phyloP scores from a whole-genome alignment of 306 rosid genomes.

The Herpetospermum pedunculosum region DNA sequence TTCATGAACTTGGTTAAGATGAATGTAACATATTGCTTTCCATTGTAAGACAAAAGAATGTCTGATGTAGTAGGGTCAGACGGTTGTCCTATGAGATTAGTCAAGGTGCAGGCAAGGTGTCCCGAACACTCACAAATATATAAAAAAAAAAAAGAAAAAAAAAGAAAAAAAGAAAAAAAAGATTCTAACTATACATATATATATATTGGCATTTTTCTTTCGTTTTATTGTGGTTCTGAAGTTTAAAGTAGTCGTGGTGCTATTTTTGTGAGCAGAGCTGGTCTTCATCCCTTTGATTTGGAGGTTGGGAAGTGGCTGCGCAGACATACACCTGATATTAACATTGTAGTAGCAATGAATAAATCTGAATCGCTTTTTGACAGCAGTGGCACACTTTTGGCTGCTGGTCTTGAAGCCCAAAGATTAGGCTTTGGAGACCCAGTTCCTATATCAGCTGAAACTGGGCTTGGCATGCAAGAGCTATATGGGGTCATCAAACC shows the following conservation, averaged over 20 bases:
- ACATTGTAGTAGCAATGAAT: conserved; percentile 67
- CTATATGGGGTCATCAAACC: conserved; percentile 57
- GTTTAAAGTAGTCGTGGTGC: neutral
- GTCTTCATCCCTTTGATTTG: conserved; percentile 77
- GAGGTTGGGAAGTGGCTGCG: conserved; percentile 93
- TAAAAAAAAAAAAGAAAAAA: no score
- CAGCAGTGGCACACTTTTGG: conserved; percentile 33
- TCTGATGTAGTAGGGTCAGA: no score
- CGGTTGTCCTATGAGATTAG: no score
- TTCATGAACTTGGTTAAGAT: neutral
- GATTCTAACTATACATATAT: no score
- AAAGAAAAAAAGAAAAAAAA: no score
- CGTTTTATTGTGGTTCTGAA: neutral
- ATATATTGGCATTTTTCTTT: neutral
- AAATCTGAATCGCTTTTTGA: conserved; percentile 74
- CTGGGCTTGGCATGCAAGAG: conserved; percentile 83
- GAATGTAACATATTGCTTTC: neutral
- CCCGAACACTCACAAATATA: no score
- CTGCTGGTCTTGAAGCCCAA: conserved; percentile 50
- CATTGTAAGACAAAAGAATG: neutral
- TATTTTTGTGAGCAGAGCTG: conserved; percentile 41
- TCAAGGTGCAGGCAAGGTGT: no score
- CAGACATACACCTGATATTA: conserved; percentile 54
- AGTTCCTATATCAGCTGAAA: conserved; percentile 88
- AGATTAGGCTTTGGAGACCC: conserved; percentile 92